Conservation (phyloP, 495 filamentous ascomycete genomes). For the Talaromyces adpressus region DNA sequence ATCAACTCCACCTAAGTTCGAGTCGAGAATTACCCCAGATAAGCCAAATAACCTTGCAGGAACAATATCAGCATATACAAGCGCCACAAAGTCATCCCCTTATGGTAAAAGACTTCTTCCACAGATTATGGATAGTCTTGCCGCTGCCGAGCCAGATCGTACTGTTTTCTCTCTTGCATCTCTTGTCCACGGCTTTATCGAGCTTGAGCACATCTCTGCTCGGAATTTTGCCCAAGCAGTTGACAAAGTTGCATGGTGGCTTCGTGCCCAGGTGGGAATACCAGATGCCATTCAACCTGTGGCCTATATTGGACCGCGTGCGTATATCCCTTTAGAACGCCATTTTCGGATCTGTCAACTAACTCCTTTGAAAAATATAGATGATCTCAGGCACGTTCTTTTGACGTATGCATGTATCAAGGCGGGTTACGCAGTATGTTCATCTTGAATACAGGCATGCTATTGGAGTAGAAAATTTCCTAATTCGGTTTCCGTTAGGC, state of each 20-base stretch:
- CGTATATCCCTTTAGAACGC: background rate
- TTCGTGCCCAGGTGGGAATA: background rate
- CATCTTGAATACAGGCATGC: background rate
- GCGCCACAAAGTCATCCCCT: background rate
- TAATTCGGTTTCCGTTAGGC: constrained; percentile 9
- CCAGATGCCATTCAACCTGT: background rate
- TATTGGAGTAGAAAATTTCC: background rate
- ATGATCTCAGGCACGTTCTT: constrained; percentile 1
- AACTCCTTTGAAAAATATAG: background rate
- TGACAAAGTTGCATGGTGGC: constrained; percentile 5
- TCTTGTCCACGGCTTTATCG: background rate
- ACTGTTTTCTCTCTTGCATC: background rate
- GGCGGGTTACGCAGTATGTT: constrained; percentile 3
- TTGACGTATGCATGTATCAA: constrained; percentile 6
- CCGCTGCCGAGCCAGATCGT: background rate
- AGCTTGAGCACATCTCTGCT: background rate
- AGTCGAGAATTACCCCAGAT: too few species aligned
- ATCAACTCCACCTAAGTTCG: background rate
- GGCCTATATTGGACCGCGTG: constrained; percentile 5
- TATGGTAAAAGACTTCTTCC: constrained; percentile 3
- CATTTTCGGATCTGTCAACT: background rate
- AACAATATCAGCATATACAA: too few species aligned
- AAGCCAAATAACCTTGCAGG: too few species aligned
- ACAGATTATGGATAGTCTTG: constrained; percentile 2
- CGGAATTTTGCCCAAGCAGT: background rate